phyloP scores from a whole-genome alignment of 2,329 filamentous ascomycete genomes.

The Alternaria metachromatica region DNA sequence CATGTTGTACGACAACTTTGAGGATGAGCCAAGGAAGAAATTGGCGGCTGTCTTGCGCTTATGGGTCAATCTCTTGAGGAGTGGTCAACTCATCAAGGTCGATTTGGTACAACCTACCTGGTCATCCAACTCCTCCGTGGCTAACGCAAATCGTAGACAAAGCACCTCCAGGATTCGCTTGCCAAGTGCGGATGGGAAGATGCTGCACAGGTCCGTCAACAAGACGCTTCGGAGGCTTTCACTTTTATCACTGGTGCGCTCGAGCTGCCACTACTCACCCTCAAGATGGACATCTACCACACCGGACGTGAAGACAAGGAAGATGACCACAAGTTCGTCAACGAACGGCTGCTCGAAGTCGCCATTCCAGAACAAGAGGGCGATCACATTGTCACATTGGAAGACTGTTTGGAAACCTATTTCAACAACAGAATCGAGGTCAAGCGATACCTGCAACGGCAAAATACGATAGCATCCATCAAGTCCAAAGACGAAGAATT shows the following conservation, averaged over 20 bases:
- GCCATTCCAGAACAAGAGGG: constrained; percentile 79
- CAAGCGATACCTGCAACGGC: constrained; percentile 72
- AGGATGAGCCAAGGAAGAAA: constrained; percentile 73
- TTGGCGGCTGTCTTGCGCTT: constrained; percentile 80
- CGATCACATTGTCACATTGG: constrained; percentile 75
- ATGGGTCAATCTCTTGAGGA: constrained; percentile 92
- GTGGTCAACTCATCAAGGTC: constrained; percentile 81
- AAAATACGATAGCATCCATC: constrained; percentile 63
- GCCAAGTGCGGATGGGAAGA: constrained; percentile 89
- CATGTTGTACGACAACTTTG: constrained; percentile 81
- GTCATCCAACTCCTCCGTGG: neutral
- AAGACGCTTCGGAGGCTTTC: constrained; percentile 96
- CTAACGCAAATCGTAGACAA: constrained; percentile 63
- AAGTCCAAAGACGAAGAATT: constrained; percentile 41
- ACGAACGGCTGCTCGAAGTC: constrained; percentile 88
- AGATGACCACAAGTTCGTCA: constrained; percentile 93
- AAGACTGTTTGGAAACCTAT: constrained; percentile 91
- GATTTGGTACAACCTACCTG: constrained; percentile 70
- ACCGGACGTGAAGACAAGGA: constrained; percentile 81
- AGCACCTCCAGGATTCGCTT: constrained; percentile 80
- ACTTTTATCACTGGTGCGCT: constrained; percentile 91
- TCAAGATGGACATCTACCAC: constrained; percentile 95
- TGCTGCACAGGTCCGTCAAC: constrained; percentile 77
- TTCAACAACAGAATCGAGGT: constrained; percentile 96
- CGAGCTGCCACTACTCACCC: constrained; percentile 82